Conservation (phyloP, 192 early-diverging fungal species). For the Allomyces macrogynus region DNA sequence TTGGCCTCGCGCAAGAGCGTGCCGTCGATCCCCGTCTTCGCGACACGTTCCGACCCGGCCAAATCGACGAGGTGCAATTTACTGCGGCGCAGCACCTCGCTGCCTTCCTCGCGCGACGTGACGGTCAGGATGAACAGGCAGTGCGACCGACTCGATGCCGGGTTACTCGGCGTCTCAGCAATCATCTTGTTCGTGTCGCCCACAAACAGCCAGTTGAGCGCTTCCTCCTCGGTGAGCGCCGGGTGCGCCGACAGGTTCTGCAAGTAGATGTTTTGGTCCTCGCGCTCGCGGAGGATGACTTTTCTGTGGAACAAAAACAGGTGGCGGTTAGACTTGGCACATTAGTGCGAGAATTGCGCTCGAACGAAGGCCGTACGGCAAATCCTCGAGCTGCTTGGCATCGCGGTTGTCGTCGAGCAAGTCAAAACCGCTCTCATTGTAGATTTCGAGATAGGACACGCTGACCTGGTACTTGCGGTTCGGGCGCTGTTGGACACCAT, state of each 20-base stretch:
- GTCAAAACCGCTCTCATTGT: conserved; percentile 40
- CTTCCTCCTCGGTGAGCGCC: conserved; percentile 28
- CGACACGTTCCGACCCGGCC: conserved; percentile 37
- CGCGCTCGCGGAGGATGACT: conserved; percentile 26
- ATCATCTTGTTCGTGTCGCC: conserved; percentile 44
- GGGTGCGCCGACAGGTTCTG: conserved; percentile 25
- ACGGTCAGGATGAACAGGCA: conserved; percentile 36
- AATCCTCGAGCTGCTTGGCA: conserved; percentile 38
- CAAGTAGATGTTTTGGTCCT: conserved; percentile 24
- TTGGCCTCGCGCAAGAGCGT: conserved; percentile 33
- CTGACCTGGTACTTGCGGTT: conserved; percentile 18
- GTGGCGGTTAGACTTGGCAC: too few relatives aligned
- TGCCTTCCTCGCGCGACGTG: conserved; percentile 14
- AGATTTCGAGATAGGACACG: conserved; percentile 41
- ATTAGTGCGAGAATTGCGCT: too few relatives aligned
- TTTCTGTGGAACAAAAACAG: conserved; percentile 12
- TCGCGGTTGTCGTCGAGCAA: conserved; percentile 29
- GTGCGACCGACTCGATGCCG: conserved; percentile 36
- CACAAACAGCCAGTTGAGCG: conserved; percentile 36
- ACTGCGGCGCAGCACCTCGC: conserved; percentile 21
- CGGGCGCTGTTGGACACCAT: conserved; percentile 1
- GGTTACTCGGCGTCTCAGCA: conserved; percentile 43
- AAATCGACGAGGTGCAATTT: conserved; percentile 46
- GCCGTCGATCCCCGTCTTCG: conserved; percentile 30
- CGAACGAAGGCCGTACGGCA: conserved; percentile 18